Percentiles rank a stretch among this genome's conserved stretches.
These are phyloP conservation scores for Pichia sp. DNA, from an alignment of 1,139 yeast genomes.

Conservation along the genomic window DNA sequence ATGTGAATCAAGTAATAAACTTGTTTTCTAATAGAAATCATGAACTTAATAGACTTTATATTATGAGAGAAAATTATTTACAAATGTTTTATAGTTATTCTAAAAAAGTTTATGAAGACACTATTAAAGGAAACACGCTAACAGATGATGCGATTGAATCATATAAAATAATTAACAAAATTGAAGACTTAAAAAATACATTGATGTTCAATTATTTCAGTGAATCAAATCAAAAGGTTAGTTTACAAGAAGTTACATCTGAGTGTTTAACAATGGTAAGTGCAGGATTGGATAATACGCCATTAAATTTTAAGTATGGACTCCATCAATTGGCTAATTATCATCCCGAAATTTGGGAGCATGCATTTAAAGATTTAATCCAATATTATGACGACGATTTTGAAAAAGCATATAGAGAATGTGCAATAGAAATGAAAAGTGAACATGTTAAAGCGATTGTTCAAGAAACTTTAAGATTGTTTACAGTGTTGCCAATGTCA, in stretches of 20 bases:
- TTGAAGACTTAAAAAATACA: conserved; percentile 20
- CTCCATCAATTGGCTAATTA: conserved; percentile 53
- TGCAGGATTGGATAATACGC: conserved; percentile 73
- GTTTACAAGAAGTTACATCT: conserved; percentile 44
- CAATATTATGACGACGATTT: conserved; percentile 29
- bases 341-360: conserved; percentile 38
- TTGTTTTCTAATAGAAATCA: conserved; percentile 26
- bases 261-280: conserved; percentile 71
- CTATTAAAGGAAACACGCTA: neutral
- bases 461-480: conserved; percentile 55
- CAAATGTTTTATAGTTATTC: conserved; percentile 29
- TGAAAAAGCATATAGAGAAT: conserved; percentile 41
- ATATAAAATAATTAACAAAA: neutral
- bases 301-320: conserved; percentile 54
- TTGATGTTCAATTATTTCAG: conserved; percentile 25
- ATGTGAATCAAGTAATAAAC: conserved; percentile 32
- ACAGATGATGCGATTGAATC: neutral
- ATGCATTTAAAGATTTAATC: conserved; percentile 35
- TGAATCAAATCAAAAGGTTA: conserved; percentile 12
- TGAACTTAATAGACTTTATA: conserved; percentile 35
- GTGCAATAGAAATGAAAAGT: conserved; percentile 30
- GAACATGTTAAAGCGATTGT: conserved; percentile 52
- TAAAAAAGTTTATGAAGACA: conserved; percentile 20
- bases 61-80: conserved; percentile 53
- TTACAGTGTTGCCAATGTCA: conserved; percentile 61